Conservation (phyloP, 225 moss, liverwort and hornwort species). For the Pleurozium schreberi region DNA sequence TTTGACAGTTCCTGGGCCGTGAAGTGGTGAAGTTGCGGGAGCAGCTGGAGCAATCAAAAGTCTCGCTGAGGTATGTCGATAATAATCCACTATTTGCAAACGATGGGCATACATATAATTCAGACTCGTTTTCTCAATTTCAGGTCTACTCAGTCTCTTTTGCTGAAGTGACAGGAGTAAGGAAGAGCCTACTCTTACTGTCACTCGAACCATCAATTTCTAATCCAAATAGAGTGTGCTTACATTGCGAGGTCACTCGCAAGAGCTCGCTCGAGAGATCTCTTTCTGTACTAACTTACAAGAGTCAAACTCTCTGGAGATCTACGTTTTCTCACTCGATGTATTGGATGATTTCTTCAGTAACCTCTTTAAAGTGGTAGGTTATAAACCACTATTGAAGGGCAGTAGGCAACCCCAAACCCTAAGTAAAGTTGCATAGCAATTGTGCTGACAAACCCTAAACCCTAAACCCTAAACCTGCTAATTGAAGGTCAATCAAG, state of each 20-base stretch:
- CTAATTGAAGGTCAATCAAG: background rate
- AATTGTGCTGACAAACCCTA: background rate
- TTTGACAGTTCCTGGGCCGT: conserved; percentile 20
- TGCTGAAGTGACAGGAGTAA: background rate
- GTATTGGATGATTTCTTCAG: background rate
- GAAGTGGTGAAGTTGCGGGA: conserved; percentile 30
- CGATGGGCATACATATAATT: background rate
- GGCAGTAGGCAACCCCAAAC: background rate
- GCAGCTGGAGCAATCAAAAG: conserved; percentile 25
- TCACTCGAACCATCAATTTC: background rate
- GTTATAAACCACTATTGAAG: background rate
- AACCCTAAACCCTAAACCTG: background rate
- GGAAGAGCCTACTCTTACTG: background rate
- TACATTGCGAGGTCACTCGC: background rate
- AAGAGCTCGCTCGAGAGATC: background rate
- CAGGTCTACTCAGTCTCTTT: background rate
- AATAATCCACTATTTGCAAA: background rate
- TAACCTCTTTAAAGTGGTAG: background rate
- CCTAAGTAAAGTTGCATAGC: no score
- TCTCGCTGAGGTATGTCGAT: conserved; percentile 14
- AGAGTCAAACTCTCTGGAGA: background rate
- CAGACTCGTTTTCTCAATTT: background rate
- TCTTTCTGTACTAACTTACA: background rate
- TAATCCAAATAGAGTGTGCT: background rate
- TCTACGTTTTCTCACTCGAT: background rate